Base-by-base conservation (phyloP, 148 eudicot genomes). In the Diospyros lotus region DNA sequence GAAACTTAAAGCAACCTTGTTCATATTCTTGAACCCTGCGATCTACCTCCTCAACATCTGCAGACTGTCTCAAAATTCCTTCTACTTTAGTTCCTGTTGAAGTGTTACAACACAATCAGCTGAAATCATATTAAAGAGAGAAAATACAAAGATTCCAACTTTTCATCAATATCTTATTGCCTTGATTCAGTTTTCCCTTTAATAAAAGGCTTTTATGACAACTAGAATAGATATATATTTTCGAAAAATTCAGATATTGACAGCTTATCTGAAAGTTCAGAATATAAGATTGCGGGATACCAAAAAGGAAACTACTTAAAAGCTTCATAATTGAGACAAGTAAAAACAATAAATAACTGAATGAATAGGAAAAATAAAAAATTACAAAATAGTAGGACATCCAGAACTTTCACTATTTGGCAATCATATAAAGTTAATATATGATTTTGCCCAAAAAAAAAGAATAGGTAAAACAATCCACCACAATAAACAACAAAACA, bases 11-110 rank as follows among this genome's bases (percentile, higher is more conserved):
- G 7, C 39, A 69, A 95, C 99, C 99, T 89, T 88, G 90, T 82
- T 96, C 99, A 83, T 93, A 96, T 84, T 91, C 99, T 63, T 91
- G 94, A 75, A 96, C 92, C 83, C 99, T 91, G 74, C 83, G 87
- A 76, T 91, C 99, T 66, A 96, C 98, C 93, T 96, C 99, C 87
- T 96, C 99, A 41, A 96, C 97, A 85, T 96, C 97, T 64, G 99
- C 99, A 80, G 93, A 81, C 78, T 91, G 98, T 68, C 99, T 86
- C 87, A 96, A 83, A 72, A 96, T 91, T 80, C 99, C 99, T 91
- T 96, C 99, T 15, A 93, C 90, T 71, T 83, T 88, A 73, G 50
- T 85, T 74, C 99, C 99, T 96, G 83, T 46, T 15, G 51, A 43
- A 54, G 50, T 60, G 60, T 75, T 44, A 80, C 55, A 48, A 66